Base-by-base conservation (phyloP, 2,329 filamentous ascomycete genomes). In the Cadophora sp. region DNA sequence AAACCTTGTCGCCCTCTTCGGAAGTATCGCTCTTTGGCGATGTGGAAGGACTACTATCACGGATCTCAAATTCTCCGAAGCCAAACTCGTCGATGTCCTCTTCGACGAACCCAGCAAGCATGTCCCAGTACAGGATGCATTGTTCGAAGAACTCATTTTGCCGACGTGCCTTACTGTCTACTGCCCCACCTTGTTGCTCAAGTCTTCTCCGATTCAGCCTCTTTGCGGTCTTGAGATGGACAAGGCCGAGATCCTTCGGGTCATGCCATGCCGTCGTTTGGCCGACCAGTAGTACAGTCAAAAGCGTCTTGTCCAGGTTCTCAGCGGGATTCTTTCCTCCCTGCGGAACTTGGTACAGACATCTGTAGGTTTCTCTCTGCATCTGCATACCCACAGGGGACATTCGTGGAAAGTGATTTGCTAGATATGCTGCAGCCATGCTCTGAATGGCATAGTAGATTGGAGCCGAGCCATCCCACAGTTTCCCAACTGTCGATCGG, bases 381-480 rank as follows among this genome's bases (percentile, higher is more conserved):
- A 84, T 83, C 70, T 82, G 83, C 30, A 80, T 77, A 6, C 82
- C 85, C 30, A 82, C 80, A 9, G 78, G 79, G 27, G 79, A 82
- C 79, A 84, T 87, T 61, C 81, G 81, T 4, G 82, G 85, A 64
- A 86, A 86, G 64, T 86, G 80, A 73, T 87, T 86, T 0, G 86
- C 83, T 0, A 89, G 78, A 22, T 86, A 87, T 3, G 86, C 87
- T 9, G 87, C 86, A 1, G 87, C 85, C 87, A 89, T 89, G 70
- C 87, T 88, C 71, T 89, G 86, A 55, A 89, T 86, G 1, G 85
- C 85, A 56, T 84, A 86, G 72, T 85, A 87, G 60, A 89, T 85
- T 0, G 85, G 85, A 20, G 84, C 79, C 0, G 85, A 87, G n/a
- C 82, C 83, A 48, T 84, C 80, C 82, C 86, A 89, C 1, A 88